These are phyloP conservation scores for Adansonia digitata DNA, from an alignment of 345 rosid species.

Conservation along the genomic window DNA sequence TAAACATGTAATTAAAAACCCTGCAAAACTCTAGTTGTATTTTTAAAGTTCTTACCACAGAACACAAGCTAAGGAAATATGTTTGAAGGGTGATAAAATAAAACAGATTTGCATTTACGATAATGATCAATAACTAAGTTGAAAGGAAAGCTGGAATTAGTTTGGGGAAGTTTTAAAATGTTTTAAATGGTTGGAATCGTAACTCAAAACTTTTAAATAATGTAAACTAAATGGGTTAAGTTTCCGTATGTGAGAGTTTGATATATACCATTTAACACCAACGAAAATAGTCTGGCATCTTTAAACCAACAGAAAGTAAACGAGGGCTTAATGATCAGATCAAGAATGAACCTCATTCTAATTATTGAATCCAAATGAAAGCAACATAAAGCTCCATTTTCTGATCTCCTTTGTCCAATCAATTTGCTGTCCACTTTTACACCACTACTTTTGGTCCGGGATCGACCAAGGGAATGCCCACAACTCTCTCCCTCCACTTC, in stretches of 20 bases:
- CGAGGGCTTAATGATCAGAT: not conserved
- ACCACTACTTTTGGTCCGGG: not conserved
- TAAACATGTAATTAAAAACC: not conserved
- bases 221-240: too few relatives aligned
- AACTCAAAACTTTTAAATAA: too few relatives aligned
- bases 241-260: too few relatives aligned
- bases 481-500: not conserved
- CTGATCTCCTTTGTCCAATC: not conserved
- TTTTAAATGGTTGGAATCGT: too few relatives aligned
- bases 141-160: not conserved
- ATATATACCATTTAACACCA: too few relatives aligned
- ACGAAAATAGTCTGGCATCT: not conserved
- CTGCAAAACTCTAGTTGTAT: not conserved
- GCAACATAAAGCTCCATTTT: not conserved
- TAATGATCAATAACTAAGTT: not conserved
- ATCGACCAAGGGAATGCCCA: not conserved
- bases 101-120: not conserved
- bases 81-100: not conserved
- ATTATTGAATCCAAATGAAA: not conserved
- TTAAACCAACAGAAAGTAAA: not conserved
- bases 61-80: not conserved
- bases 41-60: not conserved
- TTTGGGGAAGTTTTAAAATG: too few relatives aligned
- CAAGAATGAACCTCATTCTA: not conserved
- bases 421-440: not conserved